Evolutionary conservation across 345 rosid species (phyloP).

Genomic region (Hypericum perforatum): DNA sequence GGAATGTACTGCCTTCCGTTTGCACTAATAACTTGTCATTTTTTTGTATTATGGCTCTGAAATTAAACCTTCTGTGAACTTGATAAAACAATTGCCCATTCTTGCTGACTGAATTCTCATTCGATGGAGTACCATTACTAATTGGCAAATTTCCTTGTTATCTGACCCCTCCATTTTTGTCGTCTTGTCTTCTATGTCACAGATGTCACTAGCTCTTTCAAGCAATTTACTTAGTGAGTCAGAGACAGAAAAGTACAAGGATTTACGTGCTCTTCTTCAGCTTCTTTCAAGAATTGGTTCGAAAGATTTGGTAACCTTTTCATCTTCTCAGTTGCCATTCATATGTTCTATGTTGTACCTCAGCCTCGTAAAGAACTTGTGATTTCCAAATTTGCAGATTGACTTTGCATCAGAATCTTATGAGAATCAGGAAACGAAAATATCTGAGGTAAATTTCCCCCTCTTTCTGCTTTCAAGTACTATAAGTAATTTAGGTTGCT

Average conservation of each 20-base stretch:
- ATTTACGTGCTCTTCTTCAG: conserved; percentile 92
- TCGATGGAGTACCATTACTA: too few relatives aligned
- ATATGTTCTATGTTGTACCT: neutral
- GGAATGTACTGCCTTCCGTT: too few relatives aligned
- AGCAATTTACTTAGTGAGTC: conserved; percentile 78
- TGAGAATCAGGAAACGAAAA: conserved; percentile 57
- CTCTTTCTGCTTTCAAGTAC: neutral
- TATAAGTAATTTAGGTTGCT: too few relatives aligned
- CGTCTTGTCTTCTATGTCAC: too few relatives aligned
- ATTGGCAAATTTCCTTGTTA: too few relatives aligned
- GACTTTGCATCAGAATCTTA: conserved; percentile 83
- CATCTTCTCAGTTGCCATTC: neutral
- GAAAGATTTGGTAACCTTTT: conserved; percentile 65
- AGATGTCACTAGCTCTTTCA: conserved; percentile 30
- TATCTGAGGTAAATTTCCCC: conserved; percentile 59
- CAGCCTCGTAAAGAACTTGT: conserved; percentile 4
- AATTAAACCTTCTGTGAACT: too few relatives aligned
- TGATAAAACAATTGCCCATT: too few relatives aligned
- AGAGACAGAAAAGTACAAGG: conserved; percentile 76
- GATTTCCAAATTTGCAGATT: conserved; percentile 34
- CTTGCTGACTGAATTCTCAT: too few relatives aligned
- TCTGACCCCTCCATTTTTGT: too few relatives aligned
- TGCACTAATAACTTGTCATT: too few relatives aligned
- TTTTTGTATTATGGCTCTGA: too few relatives aligned
- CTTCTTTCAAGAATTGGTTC: conserved; percentile 90